phyloP scores from a whole-genome alignment of 2,329 filamentous ascomycete species.

The Beauveria scarabaeidicola region DNA sequence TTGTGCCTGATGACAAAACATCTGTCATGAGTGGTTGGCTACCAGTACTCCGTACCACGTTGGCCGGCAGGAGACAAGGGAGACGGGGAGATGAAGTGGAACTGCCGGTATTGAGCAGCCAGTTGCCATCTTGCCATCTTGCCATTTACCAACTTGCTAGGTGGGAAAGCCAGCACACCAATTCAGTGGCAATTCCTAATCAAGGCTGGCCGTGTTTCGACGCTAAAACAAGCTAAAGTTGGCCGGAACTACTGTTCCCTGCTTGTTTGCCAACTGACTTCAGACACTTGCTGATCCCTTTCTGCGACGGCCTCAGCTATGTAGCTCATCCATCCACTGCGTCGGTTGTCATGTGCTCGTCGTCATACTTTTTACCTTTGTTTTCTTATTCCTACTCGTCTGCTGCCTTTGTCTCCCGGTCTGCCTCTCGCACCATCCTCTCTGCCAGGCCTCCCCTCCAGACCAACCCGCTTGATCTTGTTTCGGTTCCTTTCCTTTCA shows the following conservation, averaged over 20 bases:
- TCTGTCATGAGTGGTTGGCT: background rate
- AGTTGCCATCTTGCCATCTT: no score
- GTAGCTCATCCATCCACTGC: background rate
- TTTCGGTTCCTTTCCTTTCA: background rate
- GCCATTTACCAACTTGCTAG: no score
- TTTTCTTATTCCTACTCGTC: background rate
- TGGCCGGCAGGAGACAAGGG: background rate
- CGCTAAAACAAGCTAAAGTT: conserved; percentile 1
- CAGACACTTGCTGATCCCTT: background rate
- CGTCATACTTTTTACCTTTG: background rate
- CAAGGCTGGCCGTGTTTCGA: background rate
- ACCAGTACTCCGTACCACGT: background rate
- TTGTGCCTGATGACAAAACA: background rate
- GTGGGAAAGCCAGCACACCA: background rate
- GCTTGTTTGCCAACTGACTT: background rate
- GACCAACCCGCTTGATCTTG: background rate
- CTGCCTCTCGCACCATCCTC: background rate
- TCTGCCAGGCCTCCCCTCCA: no score
- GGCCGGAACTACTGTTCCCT: background rate
- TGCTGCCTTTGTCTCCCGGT: background rate
- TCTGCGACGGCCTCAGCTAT: background rate
- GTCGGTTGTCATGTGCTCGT: background rate
- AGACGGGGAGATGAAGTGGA: background rate
- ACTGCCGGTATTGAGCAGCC: background rate
- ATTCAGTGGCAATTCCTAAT: background rate